Percentiles rank a stretch among this genome's conserved stretches.
phyloP scores from a whole-genome alignment of 768 basidiomycete species.

The Tylopilus subfusipes region DNA sequence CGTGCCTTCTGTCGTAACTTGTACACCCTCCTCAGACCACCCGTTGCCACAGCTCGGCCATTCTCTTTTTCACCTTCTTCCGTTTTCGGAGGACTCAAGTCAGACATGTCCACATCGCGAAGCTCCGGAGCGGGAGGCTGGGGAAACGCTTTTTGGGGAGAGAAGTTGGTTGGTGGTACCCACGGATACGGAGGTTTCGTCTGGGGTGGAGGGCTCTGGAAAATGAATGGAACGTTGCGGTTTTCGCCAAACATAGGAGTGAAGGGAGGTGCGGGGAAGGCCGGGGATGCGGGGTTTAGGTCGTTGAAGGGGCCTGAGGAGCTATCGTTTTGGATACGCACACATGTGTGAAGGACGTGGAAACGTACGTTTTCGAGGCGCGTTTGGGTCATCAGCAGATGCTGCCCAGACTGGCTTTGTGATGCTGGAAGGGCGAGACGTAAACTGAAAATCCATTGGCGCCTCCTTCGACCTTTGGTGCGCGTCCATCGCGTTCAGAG shows the following conservation, averaged over 20 bases:
- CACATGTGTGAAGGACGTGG: conserved; percentile 24
- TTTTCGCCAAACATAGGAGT: conserved; percentile 62
- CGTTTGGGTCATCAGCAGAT: conserved; percentile 42
- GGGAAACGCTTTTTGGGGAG: conserved; percentile 58
- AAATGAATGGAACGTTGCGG: conserved; percentile 70
- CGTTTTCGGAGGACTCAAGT: conserved; percentile 56
- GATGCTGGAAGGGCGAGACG: conserved; percentile 53
- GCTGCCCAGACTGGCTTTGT: conserved; percentile 59
- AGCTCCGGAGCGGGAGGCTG: conserved; percentile 43
- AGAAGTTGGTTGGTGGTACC: conserved; percentile 61
- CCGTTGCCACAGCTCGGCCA: conserved; percentile 54
- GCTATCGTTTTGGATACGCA: conserved; percentile 26
- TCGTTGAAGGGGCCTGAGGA: conserved; percentile 42
- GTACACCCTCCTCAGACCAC: conserved; percentile 63
- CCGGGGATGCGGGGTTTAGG: conserved; percentile 36
- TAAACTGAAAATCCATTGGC: conserved; percentile 90
- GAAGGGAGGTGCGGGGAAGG: conserved; percentile 33
- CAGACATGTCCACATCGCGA: conserved; percentile 73
- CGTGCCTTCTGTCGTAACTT: conserved; percentile 54
- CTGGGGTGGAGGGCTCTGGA: conserved; percentile 50
- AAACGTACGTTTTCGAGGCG: conserved; percentile 68
- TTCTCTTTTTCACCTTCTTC: conserved; percentile 41
- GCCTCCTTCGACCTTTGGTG: conserved; percentile 63
- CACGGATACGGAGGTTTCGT: conserved; percentile 50
- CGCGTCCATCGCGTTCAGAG: conserved; percentile 21